Conservation (phyloP, 2,329 filamentous ascomycete genomes). For the Fusarium musae region DNA sequence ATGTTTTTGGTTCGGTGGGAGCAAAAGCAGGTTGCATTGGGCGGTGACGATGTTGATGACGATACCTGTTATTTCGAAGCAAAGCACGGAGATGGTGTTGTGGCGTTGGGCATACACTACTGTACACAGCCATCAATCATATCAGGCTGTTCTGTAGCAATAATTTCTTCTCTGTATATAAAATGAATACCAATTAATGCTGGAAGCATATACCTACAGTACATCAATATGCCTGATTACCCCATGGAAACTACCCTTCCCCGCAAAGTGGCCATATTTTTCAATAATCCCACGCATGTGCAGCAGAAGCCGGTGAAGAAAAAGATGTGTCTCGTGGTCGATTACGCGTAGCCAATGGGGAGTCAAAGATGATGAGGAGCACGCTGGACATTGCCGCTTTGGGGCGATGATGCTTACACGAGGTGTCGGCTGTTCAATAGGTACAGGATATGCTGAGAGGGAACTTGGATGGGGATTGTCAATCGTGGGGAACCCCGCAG, state of each 20-base stretch:
- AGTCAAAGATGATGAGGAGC: conserved; percentile 9
- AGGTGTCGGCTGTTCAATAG: not conserved
- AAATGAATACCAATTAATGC: conserved; percentile 1
- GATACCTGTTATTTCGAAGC: conserved; percentile 26
- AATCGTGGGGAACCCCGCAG: conserved; percentile 37
- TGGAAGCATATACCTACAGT: not conserved
- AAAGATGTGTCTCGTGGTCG: conserved; percentile 7
- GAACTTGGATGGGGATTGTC: not conserved
- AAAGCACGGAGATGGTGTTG: conserved; percentile 38
- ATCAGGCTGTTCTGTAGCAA: conserved; percentile 33
- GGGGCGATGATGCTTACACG: not conserved
- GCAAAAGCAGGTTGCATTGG: conserved; percentile 30
- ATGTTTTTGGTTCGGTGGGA: not conserved
- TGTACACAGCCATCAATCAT: conserved; percentile 5
- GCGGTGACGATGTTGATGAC: conserved; percentile 18
- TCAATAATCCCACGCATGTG: conserved; percentile 1
- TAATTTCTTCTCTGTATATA: conserved; percentile 16
- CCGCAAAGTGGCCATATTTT: conserved; percentile 20
- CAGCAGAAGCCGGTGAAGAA: conserved; percentile 12
- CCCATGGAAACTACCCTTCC: conserved; percentile 37
- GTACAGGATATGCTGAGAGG: not conserved
- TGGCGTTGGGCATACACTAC: conserved; percentile 34
- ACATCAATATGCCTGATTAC: conserved; percentile 10
- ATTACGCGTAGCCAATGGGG: conserved; percentile 2
- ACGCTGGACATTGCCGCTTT: conserved; percentile 34